phyloP scores from a whole-genome alignment of 306 rosid species.

The Begonia masoniana region DNA sequence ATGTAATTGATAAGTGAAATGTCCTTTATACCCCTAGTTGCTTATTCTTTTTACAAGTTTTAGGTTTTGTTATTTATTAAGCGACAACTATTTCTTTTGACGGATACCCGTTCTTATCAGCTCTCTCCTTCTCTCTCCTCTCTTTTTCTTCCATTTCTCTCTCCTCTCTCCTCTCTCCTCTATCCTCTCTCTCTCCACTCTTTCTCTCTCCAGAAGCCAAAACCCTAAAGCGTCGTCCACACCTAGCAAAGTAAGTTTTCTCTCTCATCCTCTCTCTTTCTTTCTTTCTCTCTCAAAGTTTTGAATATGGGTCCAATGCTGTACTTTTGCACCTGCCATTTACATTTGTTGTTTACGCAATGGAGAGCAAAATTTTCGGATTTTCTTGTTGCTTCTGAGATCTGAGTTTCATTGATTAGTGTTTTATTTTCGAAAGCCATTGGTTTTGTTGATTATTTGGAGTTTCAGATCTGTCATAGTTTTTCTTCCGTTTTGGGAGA shows the following conservation, averaged over 20 bases:
- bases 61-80: neutral
- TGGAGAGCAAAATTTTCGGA: conserved; percentile 5
- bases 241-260: conserved; percentile 94
- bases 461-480: no score
- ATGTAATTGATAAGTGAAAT: no score
- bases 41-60: no score
- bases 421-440: no score
- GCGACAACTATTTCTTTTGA: conserved; percentile 16
- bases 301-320: conserved; percentile 76
- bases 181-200: conserved; percentile 23
- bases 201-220: conserved; percentile 96
- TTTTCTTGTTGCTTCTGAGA: conserved; percentile 1
- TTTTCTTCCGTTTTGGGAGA: neutral
- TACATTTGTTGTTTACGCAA: conserved; percentile 22
- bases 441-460: no score
- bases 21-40: no score
- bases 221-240: conserved; percentile 99
- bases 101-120: conserved; percentile 13
- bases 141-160: conserved; percentile 18
- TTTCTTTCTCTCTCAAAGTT: conserved; percentile 33
- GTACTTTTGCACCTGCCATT: conserved; percentile 42
- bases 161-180: conserved; percentile 21
- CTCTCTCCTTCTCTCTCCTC: conserved; percentile 21
- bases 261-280: conserved; percentile 12
- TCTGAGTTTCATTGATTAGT: conserved; percentile 1